Conservation (phyloP, 2,329 filamentous ascomycete genomes). For the Claviceps spartinae region DNA sequence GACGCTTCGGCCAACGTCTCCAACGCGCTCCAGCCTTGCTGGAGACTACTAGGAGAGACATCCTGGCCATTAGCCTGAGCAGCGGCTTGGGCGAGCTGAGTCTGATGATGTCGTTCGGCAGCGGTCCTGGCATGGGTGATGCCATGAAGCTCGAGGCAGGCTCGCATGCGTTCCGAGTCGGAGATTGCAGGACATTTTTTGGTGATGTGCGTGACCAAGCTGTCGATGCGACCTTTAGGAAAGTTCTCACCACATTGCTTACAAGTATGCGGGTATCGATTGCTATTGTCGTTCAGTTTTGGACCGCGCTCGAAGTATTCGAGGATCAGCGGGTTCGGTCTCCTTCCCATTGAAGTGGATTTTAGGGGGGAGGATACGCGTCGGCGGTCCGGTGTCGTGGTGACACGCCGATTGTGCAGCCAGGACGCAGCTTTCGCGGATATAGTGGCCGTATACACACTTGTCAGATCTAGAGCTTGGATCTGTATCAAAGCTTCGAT, state of each 20-base stretch:
- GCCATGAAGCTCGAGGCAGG: constrained; percentile 58
- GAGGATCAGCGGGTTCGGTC: constrained; percentile 72
- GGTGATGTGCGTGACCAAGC: constrained; percentile 64
- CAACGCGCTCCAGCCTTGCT: constrained; percentile 62
- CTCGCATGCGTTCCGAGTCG: constrained; percentile 60
- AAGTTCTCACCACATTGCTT: constrained; percentile 80
- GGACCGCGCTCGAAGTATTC: constrained; percentile 79
- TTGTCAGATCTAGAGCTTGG: background rate
- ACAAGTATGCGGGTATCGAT: constrained; percentile 85
- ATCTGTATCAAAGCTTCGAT: background rate
- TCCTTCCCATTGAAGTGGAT: constrained; percentile 53
- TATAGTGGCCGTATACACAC: background rate
- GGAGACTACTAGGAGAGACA: constrained; percentile 19
- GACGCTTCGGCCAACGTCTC: constrained; percentile 84
- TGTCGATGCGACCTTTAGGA: constrained; percentile 78
- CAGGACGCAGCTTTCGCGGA: constrained; percentile 11
- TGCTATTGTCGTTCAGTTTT: constrained; percentile 80
- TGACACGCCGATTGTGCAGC: constrained; percentile 13
- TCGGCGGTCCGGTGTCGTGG: constrained; percentile 9
- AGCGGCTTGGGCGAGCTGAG: constrained; percentile 3
- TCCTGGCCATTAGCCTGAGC: constrained; percentile 17
- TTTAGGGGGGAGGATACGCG: too few species aligned
- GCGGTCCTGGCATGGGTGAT: constrained; percentile 38
- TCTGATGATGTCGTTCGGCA: constrained; percentile 15
- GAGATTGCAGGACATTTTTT: constrained; percentile 77